Evolutionary conservation across 1,139 yeast genomes (phyloP).

Genomic region (Pichia sp.): DNA sequence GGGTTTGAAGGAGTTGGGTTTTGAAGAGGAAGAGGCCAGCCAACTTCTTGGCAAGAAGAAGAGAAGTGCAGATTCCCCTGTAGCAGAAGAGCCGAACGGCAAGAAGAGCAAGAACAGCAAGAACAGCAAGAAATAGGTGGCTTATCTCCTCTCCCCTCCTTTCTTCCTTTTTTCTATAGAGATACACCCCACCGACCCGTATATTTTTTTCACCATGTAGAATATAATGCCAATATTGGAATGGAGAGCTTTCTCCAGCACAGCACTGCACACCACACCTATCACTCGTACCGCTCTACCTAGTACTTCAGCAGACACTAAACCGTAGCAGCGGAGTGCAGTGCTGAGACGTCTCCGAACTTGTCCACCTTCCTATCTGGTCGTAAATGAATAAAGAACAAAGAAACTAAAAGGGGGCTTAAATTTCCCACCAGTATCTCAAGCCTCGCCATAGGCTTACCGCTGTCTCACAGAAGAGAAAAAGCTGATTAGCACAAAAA

Average conservation of each 20-base stretch:
- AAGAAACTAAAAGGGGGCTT: background rate
- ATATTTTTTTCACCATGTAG: background rate
- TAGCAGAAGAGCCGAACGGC: background rate
- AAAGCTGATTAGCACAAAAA: no score
- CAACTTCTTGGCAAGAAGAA: constrained; percentile 12
- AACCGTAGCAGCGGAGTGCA: background rate
- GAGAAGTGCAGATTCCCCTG: background rate
- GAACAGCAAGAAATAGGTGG: background rate
- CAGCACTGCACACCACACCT: background rate
- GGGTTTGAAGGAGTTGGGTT: constrained; percentile 75
- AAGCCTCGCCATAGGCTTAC: background rate
- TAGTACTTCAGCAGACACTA: background rate
- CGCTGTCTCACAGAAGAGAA: no score
- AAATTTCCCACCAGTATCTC: background rate
- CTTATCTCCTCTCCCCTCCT: background rate
- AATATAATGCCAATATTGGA: background rate
- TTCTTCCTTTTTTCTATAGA: background rate
- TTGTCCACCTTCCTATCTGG: background rate
- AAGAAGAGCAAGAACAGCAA: constrained; percentile 4
- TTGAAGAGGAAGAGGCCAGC: constrained; percentile 48
- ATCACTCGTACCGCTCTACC: background rate
- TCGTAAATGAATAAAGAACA: background rate
- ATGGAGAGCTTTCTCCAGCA: background rate
- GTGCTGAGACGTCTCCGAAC: background rate
- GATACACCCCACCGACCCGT: background rate